Percentiles rank a stretch among this genome's conserved stretches.
These are phyloP conservation scores for Lecanicillium sp. DNA, from an alignment of 2,329 filamentous ascomycete species.

Conservation along the genomic window DNA sequence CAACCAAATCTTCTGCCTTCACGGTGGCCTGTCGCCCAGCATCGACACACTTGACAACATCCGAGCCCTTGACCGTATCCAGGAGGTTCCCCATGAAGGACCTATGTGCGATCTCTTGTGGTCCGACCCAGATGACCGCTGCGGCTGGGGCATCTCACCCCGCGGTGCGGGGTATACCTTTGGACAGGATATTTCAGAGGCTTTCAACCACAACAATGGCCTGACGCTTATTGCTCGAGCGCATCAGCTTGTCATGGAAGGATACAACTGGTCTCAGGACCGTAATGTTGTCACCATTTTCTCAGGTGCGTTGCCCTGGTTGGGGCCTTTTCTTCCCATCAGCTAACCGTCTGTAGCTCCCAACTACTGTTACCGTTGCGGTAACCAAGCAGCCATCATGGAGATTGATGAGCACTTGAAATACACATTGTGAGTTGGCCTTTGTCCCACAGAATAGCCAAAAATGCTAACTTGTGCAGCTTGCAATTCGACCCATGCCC, in stretches of 20 bases:
- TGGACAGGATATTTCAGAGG: slow-evolving; percentile 94
- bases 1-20: slow-evolving; percentile 97
- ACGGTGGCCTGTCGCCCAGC: slow-evolving; percentile 92
- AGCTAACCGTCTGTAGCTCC: slow-evolving; percentile 43
- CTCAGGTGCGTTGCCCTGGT: slow-evolving; percentile 54
- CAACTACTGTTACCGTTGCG: slow-evolving; percentile 97
- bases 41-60: slow-evolving; percentile 96
- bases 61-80: slow-evolving; percentile 86
- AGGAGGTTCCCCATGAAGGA: slow-evolving; percentile 96
- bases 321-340: no score
- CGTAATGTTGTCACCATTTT: slow-evolving; percentile 98
- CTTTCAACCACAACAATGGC: slow-evolving; percentile 98
- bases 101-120: slow-evolving; percentile 97
- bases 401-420: slow-evolving; percentile 99
- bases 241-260: slow-evolving; percentile 98
- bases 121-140: slow-evolving; percentile 96
- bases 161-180: slow-evolving; percentile 93
- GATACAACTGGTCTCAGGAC: slow-evolving; percentile 99
- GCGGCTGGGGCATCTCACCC: slow-evolving; percentile 92
- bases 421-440: slow-evolving; percentile 84
- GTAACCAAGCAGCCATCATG: slow-evolving; percentile 99
- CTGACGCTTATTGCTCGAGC: slow-evolving; percentile 91
- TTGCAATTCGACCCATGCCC: slow-evolving; percentile 99
- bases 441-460: not conserved
- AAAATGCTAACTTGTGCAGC: slow-evolving; percentile 43